Evolutionary conservation across 1,284 basidiomycete genomes (phyloP).

Genomic region (Sphaerobolus stellatus): DNA sequence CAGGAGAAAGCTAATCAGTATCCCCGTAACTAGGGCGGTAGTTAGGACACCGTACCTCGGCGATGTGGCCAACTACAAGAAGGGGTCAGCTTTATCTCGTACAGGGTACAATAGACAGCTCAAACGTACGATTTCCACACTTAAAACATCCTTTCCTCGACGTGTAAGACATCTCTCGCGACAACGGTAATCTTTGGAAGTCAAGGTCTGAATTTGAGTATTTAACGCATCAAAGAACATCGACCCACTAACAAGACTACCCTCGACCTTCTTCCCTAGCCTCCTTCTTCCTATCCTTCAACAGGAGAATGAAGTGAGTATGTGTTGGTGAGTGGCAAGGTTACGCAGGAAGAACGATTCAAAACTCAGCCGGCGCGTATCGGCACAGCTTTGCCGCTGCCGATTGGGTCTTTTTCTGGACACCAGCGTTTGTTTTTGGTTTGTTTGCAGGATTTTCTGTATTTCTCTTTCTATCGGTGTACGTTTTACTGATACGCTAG

Average conservation of each 20-base stretch:
- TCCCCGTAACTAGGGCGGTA: not conserved
- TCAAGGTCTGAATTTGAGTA: constrained; percentile 2
- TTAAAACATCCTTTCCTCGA: constrained; percentile 85
- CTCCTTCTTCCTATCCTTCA: constrained; percentile 15
- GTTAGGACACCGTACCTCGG: constrained; percentile 52
- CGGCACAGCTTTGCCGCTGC: not conserved
- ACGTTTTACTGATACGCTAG: no score
- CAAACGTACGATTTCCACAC: constrained; percentile 77
- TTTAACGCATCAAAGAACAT: not conserved
- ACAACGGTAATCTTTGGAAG: no score
- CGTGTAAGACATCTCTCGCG: constrained; percentile 20
- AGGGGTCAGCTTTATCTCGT: constrained; percentile 19
- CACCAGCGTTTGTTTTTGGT: not conserved
- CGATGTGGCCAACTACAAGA: constrained; percentile 79
- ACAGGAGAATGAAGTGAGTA: constrained; percentile 7
- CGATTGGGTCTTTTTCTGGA: not conserved
- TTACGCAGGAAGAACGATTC: constrained; percentile 6
- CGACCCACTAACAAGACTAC: constrained; percentile 13
- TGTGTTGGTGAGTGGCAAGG: constrained; percentile 4
- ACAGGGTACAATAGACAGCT: constrained; percentile 12
- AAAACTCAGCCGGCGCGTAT: not conserved
- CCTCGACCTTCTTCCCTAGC: constrained; percentile 19
- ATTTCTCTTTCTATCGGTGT: no score
- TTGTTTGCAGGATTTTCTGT: not conserved
- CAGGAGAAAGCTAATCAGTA: not conserved